Evolutionary conservation across 352 stramenopile genomes (phyloP).

Genomic region (Phytopythium kandeliae): DNA sequence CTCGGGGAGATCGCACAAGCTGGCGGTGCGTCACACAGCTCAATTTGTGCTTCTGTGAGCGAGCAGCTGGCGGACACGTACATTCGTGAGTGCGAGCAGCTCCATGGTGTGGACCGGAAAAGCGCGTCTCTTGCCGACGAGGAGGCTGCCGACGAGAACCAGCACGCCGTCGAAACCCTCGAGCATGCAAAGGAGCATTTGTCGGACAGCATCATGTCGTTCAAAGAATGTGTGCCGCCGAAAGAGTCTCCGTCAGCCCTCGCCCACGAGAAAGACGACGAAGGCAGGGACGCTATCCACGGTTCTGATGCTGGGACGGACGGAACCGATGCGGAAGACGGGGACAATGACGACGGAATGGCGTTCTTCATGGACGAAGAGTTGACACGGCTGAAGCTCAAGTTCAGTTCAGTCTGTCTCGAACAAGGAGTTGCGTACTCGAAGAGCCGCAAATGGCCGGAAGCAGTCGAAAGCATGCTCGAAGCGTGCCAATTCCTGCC

Average conservation of each 20-base stretch:
- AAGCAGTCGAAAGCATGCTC: conserved; percentile 31
- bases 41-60: conserved; percentile 74
- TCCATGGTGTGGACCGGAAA: conserved; percentile 15
- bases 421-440: conserved; percentile 45
- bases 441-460: conserved; percentile 26
- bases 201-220: conserved; percentile 58
- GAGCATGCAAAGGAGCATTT: conserved; percentile 63
- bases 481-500: conserved; percentile 46
- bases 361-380: conserved; percentile 75
- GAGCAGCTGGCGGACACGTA: conserved; percentile 84
- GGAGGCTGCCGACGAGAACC: conserved; percentile 9
- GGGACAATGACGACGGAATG: conserved; percentile 11
- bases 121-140: neutral
- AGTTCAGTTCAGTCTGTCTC: conserved; percentile 68
- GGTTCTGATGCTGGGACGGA: neutral
- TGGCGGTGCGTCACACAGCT: conserved; percentile 54
- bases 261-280: conserved; percentile 6
- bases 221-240: conserved; percentile 57
- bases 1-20: conserved; percentile 62
- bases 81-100: conserved; percentile 45
- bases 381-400: conserved; percentile 58
- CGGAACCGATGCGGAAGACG: conserved; percentile 11
- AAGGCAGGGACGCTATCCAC: conserved; percentile 3
- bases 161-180: conserved; percentile 19
- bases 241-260: neutral